A percentile compares a stretch with the other conserved stretches of the same genome.
Conservation (phyloP, 1,139 yeast genomes). For the Spencermartinsiella ligniputridi region DNA sequence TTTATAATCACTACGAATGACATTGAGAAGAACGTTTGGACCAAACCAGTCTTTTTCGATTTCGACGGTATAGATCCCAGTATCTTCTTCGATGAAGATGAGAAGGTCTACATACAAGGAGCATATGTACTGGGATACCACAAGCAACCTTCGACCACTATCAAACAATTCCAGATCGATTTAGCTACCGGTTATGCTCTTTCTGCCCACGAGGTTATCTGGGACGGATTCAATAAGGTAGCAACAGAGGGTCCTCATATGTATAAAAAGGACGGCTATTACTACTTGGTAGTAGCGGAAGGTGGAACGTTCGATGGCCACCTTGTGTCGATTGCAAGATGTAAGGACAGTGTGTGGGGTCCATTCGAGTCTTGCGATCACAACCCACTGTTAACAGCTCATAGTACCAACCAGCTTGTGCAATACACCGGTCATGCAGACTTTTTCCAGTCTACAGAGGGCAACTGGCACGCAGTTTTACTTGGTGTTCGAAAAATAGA, state of each 20-base stretch:
- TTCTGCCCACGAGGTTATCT: background rate
- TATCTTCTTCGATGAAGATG: slow-evolving; percentile 3
- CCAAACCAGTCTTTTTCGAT: slow-evolving; percentile 3
- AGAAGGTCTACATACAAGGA: slow-evolving; percentile 3
- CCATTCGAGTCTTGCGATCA: background rate
- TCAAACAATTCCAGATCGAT: slow-evolving; percentile 2
- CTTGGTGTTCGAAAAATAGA: background rate
- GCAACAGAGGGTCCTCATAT: background rate
- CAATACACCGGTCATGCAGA: slow-evolving; percentile 1
- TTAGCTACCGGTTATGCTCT: background rate
- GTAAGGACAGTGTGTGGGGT: slow-evolving; percentile 1
- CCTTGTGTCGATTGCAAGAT: slow-evolving; percentile 2
- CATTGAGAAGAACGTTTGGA: background rate
- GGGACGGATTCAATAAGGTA: background rate
- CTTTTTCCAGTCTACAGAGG: background rate
- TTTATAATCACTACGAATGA: slow-evolving; percentile 3
- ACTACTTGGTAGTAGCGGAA: slow-evolving; percentile 3
- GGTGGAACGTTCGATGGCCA: slow-evolving; percentile 5
- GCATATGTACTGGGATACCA: slow-evolving; percentile 2
- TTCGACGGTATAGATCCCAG: slow-evolving; percentile 4
- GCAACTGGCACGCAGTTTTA: background rate
- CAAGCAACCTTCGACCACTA: slow-evolving; percentile 1
- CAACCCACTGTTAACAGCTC: slow-evolving; percentile 1
- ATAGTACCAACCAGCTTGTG: background rate
- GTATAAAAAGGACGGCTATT: background rate